Conservation (phyloP, 805 yeast species). For the Ogataea angusta region DNA sequence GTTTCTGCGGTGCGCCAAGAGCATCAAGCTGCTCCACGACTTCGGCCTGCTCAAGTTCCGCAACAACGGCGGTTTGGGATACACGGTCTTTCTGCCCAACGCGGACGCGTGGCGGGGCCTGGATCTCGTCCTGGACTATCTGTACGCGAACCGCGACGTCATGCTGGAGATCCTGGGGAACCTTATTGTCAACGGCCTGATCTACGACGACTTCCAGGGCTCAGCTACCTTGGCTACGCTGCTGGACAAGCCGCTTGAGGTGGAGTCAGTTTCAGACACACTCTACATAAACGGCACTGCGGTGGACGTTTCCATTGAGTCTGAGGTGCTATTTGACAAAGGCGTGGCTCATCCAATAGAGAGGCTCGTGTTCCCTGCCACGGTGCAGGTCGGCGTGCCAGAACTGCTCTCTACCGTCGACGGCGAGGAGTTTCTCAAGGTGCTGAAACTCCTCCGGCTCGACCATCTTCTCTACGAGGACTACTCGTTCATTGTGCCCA, state of each 20-base stretch:
- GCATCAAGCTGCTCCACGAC: conserved; percentile 54
- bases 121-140: conserved; percentile 57
- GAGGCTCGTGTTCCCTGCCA: conserved; percentile 53
- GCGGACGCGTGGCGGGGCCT: conserved; percentile 66
- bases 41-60: conserved; percentile 48
- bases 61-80: conserved; percentile 53
- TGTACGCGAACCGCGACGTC: conserved; percentile 49
- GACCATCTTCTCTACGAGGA: conserved; percentile 39
- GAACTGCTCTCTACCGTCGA: conserved; percentile 59
- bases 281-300: conserved; percentile 19
- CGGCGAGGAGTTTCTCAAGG: conserved; percentile 45
- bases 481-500: conserved; percentile 73
- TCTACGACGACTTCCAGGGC: conserved; percentile 61
- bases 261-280: conserved; percentile 4
- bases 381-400: conserved; percentile 47
- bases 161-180: conserved; percentile 54
- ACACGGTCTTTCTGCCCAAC: conserved; percentile 77
- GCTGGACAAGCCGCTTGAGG: conserved; percentile 10
- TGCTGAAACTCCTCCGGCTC: conserved; percentile 41
- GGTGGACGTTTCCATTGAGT: conserved; percentile 39
- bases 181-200: conserved; percentile 55
- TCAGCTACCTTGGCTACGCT: conserved; percentile 18
- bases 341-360: conserved; percentile 80
- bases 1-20: conserved; percentile 57
- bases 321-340: conserved; percentile 72